Evolutionary conservation across 768 basidiomycete species (phyloP).

Genomic region (Rickenella mellea): DNA sequence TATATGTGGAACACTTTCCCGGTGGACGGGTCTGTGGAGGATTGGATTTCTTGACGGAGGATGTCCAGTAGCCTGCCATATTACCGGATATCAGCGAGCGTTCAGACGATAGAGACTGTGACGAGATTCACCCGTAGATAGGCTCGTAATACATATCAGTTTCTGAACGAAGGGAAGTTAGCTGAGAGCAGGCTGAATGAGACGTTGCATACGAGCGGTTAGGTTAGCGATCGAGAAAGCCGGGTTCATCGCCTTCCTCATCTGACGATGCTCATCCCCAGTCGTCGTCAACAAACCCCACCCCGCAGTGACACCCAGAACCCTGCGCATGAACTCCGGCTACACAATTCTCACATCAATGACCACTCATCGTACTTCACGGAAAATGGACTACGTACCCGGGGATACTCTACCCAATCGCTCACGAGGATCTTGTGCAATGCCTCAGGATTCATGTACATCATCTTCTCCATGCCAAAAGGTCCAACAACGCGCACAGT

Average conservation of each 20-base stretch:
- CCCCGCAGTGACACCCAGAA: constrained; percentile 28
- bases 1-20: constrained; percentile 26
- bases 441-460: constrained; percentile 34
- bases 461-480: constrained; percentile 34
- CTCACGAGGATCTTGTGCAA: constrained; percentile 33
- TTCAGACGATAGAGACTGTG: too few relatives aligned
- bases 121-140: constrained; percentile 28
- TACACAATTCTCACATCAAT: constrained; percentile 11
- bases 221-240: constrained; percentile 11
- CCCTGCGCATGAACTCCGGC: constrained; percentile 34
- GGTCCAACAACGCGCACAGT: constrained; percentile 35
- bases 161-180: constrained; percentile 20
- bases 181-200: background rate
- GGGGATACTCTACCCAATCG: constrained; percentile 38
- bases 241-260: constrained; percentile 11
- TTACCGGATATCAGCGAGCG: too few relatives aligned
- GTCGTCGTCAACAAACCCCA: constrained; percentile 13
- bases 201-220: constrained; percentile 22
- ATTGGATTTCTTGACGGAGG: constrained; percentile 21
- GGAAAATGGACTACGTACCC: constrained; percentile 7
- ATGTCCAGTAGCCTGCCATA: constrained; percentile 32
- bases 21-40: constrained; percentile 17
- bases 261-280: constrained; percentile 8
- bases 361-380: background rate
- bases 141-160: constrained; percentile 38